These are phyloP conservation scores for Penicillium hesseltinei DNA, from an alignment of 2,329 filamentous ascomycete species.

Conservation along the genomic window DNA sequence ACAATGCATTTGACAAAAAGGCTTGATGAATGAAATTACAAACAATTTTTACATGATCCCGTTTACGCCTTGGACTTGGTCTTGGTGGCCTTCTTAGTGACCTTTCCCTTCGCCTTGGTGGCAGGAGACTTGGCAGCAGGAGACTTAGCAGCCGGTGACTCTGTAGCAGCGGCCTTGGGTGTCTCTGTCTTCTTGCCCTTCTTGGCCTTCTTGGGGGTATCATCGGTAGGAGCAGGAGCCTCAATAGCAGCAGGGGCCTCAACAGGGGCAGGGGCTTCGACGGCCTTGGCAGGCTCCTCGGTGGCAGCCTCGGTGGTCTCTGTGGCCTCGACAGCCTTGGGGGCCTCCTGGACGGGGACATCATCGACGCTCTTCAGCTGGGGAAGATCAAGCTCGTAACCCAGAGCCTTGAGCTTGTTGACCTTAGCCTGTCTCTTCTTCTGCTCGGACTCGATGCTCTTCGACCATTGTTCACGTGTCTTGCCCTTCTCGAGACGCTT, in stretches of 20 bases:
- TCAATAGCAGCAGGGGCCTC: constrained; percentile 18
- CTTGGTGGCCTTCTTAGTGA: constrained; percentile 33
- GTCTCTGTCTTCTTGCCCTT: constrained; percentile 33
- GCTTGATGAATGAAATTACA: constrained; percentile 21
- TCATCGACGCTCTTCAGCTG: constrained; percentile 63
- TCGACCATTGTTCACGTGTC: constrained; percentile 74
- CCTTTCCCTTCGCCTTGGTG: constrained; percentile 26
- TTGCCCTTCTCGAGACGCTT: constrained; percentile 69
- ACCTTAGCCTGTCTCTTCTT: constrained; percentile 66
- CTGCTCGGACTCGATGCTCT: constrained; percentile 71
- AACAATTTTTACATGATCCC: constrained; percentile 23
- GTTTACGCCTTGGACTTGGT: constrained; percentile 31
- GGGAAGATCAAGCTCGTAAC: constrained; percentile 79
- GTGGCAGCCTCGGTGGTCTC: constrained; percentile 16
- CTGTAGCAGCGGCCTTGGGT: constrained; percentile 22
- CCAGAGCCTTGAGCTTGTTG: constrained; percentile 73
- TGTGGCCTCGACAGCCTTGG: constrained; percentile 33
- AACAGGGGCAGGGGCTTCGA: not conserved
- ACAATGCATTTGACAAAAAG: constrained; percentile 20
- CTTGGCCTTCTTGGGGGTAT: constrained; percentile 38
- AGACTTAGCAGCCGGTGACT: constrained; percentile 27
- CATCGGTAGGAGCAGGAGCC: constrained; percentile 28
- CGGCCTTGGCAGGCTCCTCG: constrained; percentile 26
- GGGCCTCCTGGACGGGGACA: constrained; percentile 46
- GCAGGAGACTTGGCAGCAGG: constrained; percentile 14